These are phyloP conservation scores for Fusarium abutilonis DNA, from an alignment of 2,329 filamentous ascomycete genomes.

Conservation along the genomic window DNA sequence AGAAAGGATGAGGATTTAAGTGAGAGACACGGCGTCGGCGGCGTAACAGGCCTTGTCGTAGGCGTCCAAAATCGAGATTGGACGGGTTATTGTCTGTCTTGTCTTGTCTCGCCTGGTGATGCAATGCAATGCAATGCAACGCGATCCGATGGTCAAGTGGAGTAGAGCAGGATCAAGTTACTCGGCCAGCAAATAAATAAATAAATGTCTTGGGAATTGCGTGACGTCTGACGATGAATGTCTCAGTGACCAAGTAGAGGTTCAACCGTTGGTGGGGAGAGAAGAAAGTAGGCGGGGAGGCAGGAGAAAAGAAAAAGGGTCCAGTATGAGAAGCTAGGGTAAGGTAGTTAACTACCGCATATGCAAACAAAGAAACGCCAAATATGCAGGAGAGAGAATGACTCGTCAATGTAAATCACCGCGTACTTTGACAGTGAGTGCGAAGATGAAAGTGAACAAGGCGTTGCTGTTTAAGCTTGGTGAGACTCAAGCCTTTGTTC, in stretches of 20 bases:
- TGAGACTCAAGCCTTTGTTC: conserved; percentile 1
- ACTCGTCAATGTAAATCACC: too few species aligned
- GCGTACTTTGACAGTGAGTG: too few species aligned
- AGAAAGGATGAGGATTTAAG: conserved; percentile 24
- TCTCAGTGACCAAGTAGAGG: conserved; percentile 11
- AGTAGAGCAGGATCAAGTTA: conserved; percentile 6
- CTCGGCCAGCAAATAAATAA: conserved; percentile 10
- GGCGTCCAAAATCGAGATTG: conserved; percentile 21
- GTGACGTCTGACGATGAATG: background rate
- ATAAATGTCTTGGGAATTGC: conserved; percentile 1
- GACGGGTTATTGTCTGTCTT: conserved; percentile 1
- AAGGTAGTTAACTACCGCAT: background rate
- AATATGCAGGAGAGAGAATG: background rate
- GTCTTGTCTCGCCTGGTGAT: conserved; percentile 14
- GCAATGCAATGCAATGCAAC: background rate
- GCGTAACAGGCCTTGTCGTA: conserved; percentile 13
- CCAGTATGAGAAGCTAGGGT: conserved; percentile 1
- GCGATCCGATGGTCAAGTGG: background rate
- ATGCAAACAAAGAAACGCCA: conserved; percentile 16
- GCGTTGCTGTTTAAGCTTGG: background rate
- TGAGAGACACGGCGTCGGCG: conserved; percentile 35
- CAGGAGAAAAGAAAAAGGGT: conserved; percentile 24
- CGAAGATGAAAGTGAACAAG: background rate
- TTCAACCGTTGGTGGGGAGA: conserved; percentile 24
- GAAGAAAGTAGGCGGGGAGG: conserved; percentile 15